Evolutionary conservation across 179 eudicot species (phyloP).

Genomic region (Dionaea muscipula): DNA sequence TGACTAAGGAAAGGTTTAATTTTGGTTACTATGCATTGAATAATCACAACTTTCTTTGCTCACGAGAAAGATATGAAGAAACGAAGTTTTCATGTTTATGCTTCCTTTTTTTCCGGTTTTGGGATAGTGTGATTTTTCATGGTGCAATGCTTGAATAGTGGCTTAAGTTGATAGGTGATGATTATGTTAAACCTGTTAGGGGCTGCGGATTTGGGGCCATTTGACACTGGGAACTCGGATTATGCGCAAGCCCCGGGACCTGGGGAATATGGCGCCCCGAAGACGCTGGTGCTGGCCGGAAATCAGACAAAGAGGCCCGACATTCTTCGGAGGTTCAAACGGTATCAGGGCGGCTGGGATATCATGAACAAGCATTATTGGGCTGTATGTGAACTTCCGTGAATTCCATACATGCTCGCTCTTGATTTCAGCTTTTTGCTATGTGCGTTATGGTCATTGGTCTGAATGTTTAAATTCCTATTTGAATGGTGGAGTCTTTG

Average conservation of each 20-base stretch:
- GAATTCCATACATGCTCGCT: background rate
- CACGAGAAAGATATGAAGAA: too few species aligned
- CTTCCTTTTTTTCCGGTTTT: too few species aligned
- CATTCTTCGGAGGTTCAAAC: slow-evolving; percentile 50
- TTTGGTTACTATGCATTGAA: too few species aligned
- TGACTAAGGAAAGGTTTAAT: too few species aligned
- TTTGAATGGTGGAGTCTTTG: too few species aligned
- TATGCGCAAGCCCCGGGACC: slow-evolving; percentile 60
- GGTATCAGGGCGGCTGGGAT: slow-evolving; percentile 80
- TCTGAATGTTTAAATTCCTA: background rate
- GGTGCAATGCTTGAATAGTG: too few species aligned
- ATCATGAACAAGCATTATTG: slow-evolving; percentile 75
- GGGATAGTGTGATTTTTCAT: too few species aligned
- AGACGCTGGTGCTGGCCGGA: slow-evolving; percentile 59
- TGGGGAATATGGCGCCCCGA: slow-evolving; percentile 21
- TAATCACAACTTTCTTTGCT: too few species aligned
- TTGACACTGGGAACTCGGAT: slow-evolving; percentile 23
- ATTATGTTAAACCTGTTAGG: slow-evolving; percentile 18
- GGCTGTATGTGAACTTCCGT: slow-evolving; percentile 52
- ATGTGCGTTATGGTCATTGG: background rate
- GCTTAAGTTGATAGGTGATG: background rate
- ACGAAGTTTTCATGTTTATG: too few species aligned
- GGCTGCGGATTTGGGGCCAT: slow-evolving; percentile 20
- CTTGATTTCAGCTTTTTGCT: slow-evolving; percentile 2
- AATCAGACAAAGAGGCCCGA: slow-evolving; percentile 75